These are phyloP conservation scores for Schwanniomyces sp. DNA, from an alignment of 805 yeast species.

Conservation along the genomic window DNA sequence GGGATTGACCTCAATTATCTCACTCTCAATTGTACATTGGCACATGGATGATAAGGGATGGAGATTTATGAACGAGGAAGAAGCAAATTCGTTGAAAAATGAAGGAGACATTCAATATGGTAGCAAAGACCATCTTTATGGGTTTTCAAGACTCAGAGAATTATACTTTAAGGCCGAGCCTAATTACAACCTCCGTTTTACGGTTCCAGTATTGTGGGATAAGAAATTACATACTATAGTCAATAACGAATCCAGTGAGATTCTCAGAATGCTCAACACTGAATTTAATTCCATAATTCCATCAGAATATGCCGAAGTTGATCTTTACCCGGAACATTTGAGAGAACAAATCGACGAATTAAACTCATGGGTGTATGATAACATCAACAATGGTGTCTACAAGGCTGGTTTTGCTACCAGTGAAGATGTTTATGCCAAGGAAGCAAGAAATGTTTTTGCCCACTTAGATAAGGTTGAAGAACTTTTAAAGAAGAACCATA, in stretches of 20 bases:
- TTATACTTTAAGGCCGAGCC: slow-evolving; percentile 75
- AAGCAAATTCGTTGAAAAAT: slow-evolving; percentile 43
- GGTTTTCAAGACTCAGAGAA: slow-evolving; percentile 60
- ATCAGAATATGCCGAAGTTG: slow-evolving; percentile 47
- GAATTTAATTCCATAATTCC: slow-evolving; percentile 65
- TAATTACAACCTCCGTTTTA: slow-evolving; percentile 76
- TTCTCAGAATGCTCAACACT: slow-evolving; percentile 77
- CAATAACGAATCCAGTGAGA: slow-evolving; percentile 87
- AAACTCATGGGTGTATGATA: slow-evolving; percentile 80
- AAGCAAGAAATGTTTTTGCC: slow-evolving; percentile 61
- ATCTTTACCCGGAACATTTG: slow-evolving; percentile 61
- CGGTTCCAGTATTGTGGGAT: slow-evolving; percentile 95
- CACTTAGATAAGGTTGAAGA: slow-evolving; percentile 70
- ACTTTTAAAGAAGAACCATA: slow-evolving; percentile 49
- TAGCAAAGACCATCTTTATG: slow-evolving; percentile 49
- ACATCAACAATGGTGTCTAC: slow-evolving; percentile 90
- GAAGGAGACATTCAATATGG: slow-evolving; percentile 51
- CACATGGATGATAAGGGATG: slow-evolving; percentile 86
- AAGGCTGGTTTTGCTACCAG: slow-evolving; percentile 86
- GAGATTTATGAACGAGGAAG: slow-evolving; percentile 65
- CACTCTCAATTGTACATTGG: slow-evolving; percentile 86
- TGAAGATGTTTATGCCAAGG: slow-evolving; percentile 77
- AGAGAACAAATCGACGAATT: slow-evolving; percentile 66
- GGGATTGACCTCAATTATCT: slow-evolving; percentile 60
- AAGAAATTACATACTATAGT: slow-evolving; percentile 79